phyloP scores from a whole-genome alignment of 164 flowering plant species.

The Liquidambar formosana region DNA sequence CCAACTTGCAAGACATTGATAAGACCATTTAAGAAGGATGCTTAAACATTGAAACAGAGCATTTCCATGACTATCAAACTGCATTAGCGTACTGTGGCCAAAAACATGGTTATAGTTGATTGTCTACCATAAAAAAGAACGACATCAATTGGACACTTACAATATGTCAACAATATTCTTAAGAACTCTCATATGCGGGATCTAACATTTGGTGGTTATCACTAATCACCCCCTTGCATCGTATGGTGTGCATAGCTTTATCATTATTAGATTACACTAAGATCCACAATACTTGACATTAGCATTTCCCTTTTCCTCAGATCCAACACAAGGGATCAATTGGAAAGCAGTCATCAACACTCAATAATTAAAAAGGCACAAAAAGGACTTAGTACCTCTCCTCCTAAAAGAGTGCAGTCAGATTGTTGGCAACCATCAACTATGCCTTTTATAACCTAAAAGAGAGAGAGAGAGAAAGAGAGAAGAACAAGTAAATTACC shows the following conservation, averaged over 20 bases:
- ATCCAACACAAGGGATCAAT: neutral
- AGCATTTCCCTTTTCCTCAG: neutral
- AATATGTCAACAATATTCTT: neutral
- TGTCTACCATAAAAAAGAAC: neutral
- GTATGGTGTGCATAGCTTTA: neutral
- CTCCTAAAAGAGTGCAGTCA: constrained; percentile 84
- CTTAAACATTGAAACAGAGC: too few relatives aligned
- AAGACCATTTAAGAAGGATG: too few relatives aligned
- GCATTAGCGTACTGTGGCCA: too few relatives aligned
- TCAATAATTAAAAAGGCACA: neutral
- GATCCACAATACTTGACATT: neutral
- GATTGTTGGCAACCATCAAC: constrained; percentile 91
- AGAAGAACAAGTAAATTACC: neutral
- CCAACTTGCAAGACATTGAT: too few relatives aligned
- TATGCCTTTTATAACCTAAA: constrained; percentile 91
- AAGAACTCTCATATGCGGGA: neutral
- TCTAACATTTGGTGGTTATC: neutral
- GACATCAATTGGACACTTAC: neutral
- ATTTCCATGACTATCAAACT: too few relatives aligned
- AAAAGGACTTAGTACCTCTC: constrained; percentile 82
- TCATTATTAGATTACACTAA: neutral
- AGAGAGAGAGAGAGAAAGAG: constrained; percentile 15
- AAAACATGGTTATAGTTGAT: too few relatives aligned
- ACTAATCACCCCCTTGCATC: neutral
- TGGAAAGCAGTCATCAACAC: neutral